Conservation (phyloP, 108 stramenopile species). For the Hondaea fermentalgiana region DNA sequence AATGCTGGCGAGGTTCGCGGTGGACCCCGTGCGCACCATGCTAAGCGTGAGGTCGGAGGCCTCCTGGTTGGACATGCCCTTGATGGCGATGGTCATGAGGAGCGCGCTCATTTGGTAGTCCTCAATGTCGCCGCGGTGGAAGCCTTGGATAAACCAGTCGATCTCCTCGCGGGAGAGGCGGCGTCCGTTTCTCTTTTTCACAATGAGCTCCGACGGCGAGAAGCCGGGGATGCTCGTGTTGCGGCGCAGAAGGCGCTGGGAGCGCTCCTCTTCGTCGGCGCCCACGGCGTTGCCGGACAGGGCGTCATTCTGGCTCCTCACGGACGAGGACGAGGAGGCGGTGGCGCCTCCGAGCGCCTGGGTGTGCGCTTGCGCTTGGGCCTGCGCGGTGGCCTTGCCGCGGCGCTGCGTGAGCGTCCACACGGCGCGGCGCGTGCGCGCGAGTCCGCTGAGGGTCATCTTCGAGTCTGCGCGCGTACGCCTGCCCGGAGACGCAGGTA, state of each 20-base stretch:
- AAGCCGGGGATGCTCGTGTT: background rate
- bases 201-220: conserved; percentile 12
- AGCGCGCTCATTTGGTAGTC: conserved; percentile 78
- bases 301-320: too few relatives aligned
- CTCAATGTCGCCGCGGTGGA: conserved; percentile 44
- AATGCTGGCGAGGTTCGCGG: conserved; percentile 46
- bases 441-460: too few relatives aligned
- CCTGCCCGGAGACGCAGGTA: too few relatives aligned
- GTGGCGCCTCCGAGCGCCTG: too few relatives aligned
- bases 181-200: conserved; percentile 14
- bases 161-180: conserved; percentile 18
- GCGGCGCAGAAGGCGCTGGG: background rate
- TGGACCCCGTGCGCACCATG: conserved; percentile 62
- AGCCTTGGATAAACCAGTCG: conserved; percentile 10
- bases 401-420: too few relatives aligned
- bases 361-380: too few relatives aligned
- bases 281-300: too few relatives aligned
- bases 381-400: too few relatives aligned
- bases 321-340: too few relatives aligned
- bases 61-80: conserved; percentile 58
- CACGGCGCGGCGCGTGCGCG: too few relatives aligned
- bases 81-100: conserved; percentile 72
- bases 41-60: conserved; percentile 57
- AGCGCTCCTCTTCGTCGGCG: background rate
- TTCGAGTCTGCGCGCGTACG: too few relatives aligned